Evolutionary conservation across 208 protist genomes (phyloP), one percentile per base, ranked within the genome.

Genomic region (Acanthamoeba sp.): DNA sequence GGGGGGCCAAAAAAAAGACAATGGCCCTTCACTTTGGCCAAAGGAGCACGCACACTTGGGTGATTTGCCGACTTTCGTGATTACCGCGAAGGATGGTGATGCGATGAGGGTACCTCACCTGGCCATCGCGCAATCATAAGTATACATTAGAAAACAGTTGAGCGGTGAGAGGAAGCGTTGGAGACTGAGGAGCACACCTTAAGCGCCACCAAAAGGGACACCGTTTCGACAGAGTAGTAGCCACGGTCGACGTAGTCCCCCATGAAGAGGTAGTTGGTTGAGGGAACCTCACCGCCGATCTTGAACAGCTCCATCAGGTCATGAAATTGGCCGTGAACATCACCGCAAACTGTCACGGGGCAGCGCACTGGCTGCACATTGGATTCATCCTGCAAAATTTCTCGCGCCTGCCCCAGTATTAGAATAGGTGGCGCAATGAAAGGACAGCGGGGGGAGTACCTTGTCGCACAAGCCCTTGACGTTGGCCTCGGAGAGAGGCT

Each of bases 241-340:
- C 99, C 99, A 69, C 99, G 96, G 94, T 99, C 99, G 5, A 99
- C 99, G 93, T 99, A 99, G 96, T 99, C 99, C 24, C 99, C 99
- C 94, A 99, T 97, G 94, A 99, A 99, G 1, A 99, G 95, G 94
- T 99, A 99, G 91, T 99, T 99, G 7, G 98, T 99, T 36, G 97
- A 95, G 10, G 98, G 97, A 16, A 48, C 27, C 10, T 95, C 93
- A 42, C 96, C 88, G 32, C 94, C 99, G 95, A 99, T 98, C 93
- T 98, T 98, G 95, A 99, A 99, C 27, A 99, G 96, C 96, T 99
- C 98, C n/a, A 99, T 96, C 50, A 99, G 95, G 95, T 99, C 99
- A 96, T 99, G 98, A 91, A 99, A 99, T 97, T 99, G 99, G 1
- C 99, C 99, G 96, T 99, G 99, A 78, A 99, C 99, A 96, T 99